These are phyloP conservation scores for Fusarium illudens DNA, from an alignment of 2,329 filamentous ascomycete genomes.

Conservation along the genomic window DNA sequence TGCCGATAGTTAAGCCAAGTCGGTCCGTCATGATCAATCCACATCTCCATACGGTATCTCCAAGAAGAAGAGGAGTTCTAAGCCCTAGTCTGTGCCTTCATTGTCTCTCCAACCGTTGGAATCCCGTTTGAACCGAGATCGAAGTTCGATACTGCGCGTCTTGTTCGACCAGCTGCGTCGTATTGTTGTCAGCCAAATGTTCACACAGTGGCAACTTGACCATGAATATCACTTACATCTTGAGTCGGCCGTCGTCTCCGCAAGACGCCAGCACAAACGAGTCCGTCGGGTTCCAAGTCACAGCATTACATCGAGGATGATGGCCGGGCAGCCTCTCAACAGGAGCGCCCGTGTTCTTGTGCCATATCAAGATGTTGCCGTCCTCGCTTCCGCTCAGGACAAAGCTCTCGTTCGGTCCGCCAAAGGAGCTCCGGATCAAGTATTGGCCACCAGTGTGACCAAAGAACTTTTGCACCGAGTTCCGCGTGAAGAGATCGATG, in stretches of 20 bases:
- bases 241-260: conserved; percentile 85
- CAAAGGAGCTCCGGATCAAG: conserved; percentile 84
- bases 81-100: conserved; percentile 23
- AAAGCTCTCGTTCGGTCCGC: conserved; percentile 91
- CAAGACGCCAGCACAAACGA: conserved; percentile 88
- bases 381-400: conserved; percentile 90
- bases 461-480: conserved; percentile 76
- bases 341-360: conserved; percentile 79
- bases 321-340: conserved; percentile 83
- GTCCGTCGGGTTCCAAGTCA: conserved; percentile 87
- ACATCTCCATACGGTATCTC: background rate
- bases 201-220: background rate
- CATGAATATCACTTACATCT: conserved; percentile 71
- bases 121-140: conserved; percentile 28
- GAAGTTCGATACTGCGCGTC: conserved; percentile 31
- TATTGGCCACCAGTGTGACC: conserved; percentile 79
- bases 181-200: conserved; percentile 5
- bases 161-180: conserved; percentile 44
- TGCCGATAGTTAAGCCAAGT: background rate
- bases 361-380: conserved; percentile 85
- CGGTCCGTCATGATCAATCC: background rate
- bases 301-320: conserved; percentile 79
- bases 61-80: conserved; percentile 4
- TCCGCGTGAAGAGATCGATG: conserved; percentile 77
- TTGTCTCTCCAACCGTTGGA: conserved; percentile 36